Evolutionary conservation across 2,329 filamentous ascomycete genomes (phyloP).

Genomic region (Didymella arachidicola): DNA sequence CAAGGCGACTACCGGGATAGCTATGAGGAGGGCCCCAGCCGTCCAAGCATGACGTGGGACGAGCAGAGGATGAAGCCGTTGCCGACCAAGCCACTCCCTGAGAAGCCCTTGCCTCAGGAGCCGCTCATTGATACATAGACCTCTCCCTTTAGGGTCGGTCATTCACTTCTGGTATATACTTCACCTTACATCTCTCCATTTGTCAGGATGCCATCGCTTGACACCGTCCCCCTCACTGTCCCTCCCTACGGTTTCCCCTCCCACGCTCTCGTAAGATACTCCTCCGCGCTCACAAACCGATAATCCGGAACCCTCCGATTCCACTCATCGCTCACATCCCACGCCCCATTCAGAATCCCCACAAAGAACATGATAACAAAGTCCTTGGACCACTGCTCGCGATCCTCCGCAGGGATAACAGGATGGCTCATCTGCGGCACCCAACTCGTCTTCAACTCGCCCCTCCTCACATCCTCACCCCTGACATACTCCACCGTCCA

Average conservation of each 20-base stretch:
- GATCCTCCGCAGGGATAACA: conserved; percentile 48
- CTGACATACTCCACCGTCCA: conserved; percentile 56
- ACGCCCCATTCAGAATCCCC: conserved; percentile 53
- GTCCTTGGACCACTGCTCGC: conserved; percentile 45
- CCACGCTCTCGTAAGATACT: conserved; percentile 56
- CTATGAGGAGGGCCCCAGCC: conserved; percentile 29
- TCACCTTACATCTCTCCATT: too few species aligned
- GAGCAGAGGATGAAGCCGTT: conserved; percentile 39
- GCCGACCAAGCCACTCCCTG: conserved; percentile 45
- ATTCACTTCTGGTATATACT: too few species aligned
- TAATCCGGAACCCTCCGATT: conserved; percentile 58
- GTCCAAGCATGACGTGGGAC: conserved; percentile 21
- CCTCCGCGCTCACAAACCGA: conserved; percentile 53
- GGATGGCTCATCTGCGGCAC: conserved; percentile 44
- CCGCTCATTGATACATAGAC: conserved; percentile 41
- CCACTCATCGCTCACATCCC: conserved; percentile 56
- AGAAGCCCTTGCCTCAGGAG: conserved; percentile 46
- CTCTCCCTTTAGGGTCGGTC: too few species aligned
- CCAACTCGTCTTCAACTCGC: conserved; percentile 54
- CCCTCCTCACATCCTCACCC: conserved; percentile 58
- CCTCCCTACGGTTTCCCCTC: conserved; percentile 43
- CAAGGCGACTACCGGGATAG: conserved; percentile 36
- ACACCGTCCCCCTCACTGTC: too few species aligned
- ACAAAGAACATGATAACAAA: conserved; percentile 55
- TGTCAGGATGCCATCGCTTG: too few species aligned